Evolutionary conservation across 2,329 filamentous ascomycete species (phyloP).

Genomic region (Podosphaera fusca): DNA sequence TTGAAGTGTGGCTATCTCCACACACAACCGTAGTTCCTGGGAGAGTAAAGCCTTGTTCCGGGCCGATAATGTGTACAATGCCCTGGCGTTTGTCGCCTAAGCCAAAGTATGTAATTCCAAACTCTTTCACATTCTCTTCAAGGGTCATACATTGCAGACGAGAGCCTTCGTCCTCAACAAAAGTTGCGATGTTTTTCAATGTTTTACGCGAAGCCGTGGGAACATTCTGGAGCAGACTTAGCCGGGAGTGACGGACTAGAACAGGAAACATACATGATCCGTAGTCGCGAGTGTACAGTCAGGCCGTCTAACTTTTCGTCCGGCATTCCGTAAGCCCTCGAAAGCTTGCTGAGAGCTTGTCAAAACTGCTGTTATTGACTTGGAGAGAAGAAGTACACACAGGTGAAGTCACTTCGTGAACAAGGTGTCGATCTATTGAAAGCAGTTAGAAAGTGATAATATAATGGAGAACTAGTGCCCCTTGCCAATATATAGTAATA

Average conservation of each 20-base stretch:
- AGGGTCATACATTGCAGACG: constrained; percentile 84
- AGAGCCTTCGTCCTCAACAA: constrained; percentile 88
- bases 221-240: constrained; percentile 42
- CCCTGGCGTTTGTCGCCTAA: constrained; percentile 91
- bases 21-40: constrained; percentile 93
- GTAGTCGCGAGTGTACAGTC: constrained; percentile 94
- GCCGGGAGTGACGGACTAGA: neutral
- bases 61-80: constrained; percentile 95
- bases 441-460: constrained; percentile 5
- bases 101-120: constrained; percentile 91
- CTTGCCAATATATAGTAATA: constrained; percentile 80
- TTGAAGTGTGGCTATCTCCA: constrained; percentile 94
- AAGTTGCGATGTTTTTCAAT: constrained; percentile 81
- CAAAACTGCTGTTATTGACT: constrained; percentile 3
- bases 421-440: constrained; percentile 61
- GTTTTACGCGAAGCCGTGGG: constrained; percentile 77
- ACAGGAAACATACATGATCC: constrained; percentile 55
- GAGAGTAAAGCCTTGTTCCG: constrained; percentile 95
- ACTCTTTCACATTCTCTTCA: constrained; percentile 92
- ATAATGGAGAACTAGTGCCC: constrained; percentile 2
- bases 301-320: constrained; percentile 67
- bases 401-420: constrained; percentile 95
- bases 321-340: constrained; percentile 78
- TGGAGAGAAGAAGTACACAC: constrained; percentile 25
- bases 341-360: constrained; percentile 57